A percentile compares a stretch with the other conserved stretches of the same genome.
Conservation (phyloP, 2,329 filamentous ascomycete genomes). For the Fusarium brevicatenulatum region DNA sequence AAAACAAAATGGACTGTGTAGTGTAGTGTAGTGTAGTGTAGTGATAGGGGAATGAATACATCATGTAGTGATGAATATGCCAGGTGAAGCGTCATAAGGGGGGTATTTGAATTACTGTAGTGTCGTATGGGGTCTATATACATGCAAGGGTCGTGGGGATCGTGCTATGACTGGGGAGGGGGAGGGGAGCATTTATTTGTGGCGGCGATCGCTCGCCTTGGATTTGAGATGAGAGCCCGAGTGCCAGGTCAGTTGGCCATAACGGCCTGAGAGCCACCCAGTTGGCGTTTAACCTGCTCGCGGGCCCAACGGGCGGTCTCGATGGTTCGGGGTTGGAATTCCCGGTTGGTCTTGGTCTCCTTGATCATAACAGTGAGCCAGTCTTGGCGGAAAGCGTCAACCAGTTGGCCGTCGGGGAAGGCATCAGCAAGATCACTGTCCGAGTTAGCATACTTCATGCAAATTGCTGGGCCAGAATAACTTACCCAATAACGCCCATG, state of each 20-base stretch:
- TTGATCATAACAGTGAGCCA: slow-evolving; percentile 92
- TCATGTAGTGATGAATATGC: slow-evolving; percentile 39
- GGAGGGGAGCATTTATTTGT: slow-evolving; percentile 24
- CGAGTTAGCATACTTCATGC: slow-evolving; percentile 18
- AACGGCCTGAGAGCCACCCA: slow-evolving; percentile 62
- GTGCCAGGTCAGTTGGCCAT: slow-evolving; percentile 57
- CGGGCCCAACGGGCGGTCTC: slow-evolving; percentile 97
- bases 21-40: slow-evolving; percentile 8
- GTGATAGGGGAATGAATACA: slow-evolving; percentile 37
- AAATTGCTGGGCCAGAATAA: slow-evolving; percentile 19
- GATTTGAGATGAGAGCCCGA: neutral
- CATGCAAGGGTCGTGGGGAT: slow-evolving; percentile 53
- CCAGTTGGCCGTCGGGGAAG: slow-evolving; percentile 89
- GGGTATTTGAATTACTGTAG: slow-evolving; percentile 55
- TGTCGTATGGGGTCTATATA: slow-evolving; percentile 53
- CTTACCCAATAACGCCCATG: slow-evolving; percentile 97
- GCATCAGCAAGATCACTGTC: slow-evolving; percentile 89
- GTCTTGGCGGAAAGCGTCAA: slow-evolving; percentile 85
- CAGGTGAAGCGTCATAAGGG: slow-evolving; percentile 49
- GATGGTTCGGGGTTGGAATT: slow-evolving; percentile 85
- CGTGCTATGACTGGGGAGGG: slow-evolving; percentile 47
- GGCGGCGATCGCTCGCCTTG: slow-evolving; percentile 9
- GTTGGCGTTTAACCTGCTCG: slow-evolving; percentile 95
- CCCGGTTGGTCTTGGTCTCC: slow-evolving; percentile 88
- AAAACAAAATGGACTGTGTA: slow-evolving; percentile 44